Conservation (phyloP, 257 asterid species). For the Hygrophila difformis region DNA sequence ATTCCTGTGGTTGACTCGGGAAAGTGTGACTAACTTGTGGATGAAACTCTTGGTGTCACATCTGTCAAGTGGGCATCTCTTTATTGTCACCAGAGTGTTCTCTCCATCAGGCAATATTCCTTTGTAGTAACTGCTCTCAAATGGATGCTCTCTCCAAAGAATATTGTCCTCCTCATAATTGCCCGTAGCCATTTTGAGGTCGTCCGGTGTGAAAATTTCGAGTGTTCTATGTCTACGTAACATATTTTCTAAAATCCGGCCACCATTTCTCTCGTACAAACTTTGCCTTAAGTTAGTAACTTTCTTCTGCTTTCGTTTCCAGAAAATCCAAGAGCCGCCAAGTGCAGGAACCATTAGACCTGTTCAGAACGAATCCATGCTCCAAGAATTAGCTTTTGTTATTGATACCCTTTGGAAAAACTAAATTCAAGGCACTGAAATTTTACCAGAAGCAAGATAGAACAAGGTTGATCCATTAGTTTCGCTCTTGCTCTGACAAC, state of each 20-base stretch:
- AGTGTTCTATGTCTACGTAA: not conserved
- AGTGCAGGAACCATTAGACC: constrained; percentile 19
- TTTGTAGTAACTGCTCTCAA: constrained; percentile 9
- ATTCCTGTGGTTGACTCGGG: constrained; percentile 18
- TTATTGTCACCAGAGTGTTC: constrained; percentile 13
- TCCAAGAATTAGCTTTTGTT: not conserved
- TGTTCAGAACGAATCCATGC: constrained; percentile 1
- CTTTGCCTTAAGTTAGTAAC: constrained; percentile 12
- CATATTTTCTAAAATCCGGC: constrained; percentile 10
- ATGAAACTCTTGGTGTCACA: constrained; percentile 13
- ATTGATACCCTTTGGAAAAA: too few relatives aligned
- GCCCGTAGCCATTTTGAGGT: constrained; percentile 22
- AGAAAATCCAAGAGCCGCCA: constrained; percentile 19
- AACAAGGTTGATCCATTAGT: not conserved
- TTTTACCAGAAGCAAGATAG: constrained; percentile 16
- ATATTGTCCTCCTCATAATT: constrained; percentile 13
- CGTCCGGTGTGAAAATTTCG: constrained; percentile 19
- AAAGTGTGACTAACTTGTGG: constrained; percentile 12
- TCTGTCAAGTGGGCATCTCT: constrained; percentile 2
- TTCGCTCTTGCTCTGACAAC: constrained; percentile 10
- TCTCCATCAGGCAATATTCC: constrained; percentile 11
- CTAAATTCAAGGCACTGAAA: too few relatives aligned
- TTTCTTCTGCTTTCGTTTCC: constrained; percentile 18
- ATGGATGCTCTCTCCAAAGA: not conserved
- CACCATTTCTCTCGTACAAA: constrained; percentile 20